Conservation (phyloP, 2,329 filamentous ascomycete species). For the Scedosporium minutisporum region DNA sequence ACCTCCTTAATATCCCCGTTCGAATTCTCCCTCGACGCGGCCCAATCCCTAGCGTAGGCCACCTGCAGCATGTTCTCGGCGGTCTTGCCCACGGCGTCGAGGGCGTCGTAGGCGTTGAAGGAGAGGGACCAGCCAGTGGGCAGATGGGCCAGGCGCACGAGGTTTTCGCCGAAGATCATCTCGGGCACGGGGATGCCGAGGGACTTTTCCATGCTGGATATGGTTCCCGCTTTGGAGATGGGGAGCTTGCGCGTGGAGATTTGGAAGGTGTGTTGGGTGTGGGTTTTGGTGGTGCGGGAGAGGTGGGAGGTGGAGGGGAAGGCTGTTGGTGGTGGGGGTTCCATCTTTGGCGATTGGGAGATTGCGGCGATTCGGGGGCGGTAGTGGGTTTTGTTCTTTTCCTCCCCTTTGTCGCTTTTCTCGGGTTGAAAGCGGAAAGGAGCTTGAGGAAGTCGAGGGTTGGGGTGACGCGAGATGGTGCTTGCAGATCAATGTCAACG, state of each 20-base stretch:
- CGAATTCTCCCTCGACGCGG: slow-evolving; percentile 56
- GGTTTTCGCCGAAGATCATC: slow-evolving; percentile 99
- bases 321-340: slow-evolving; percentile 15
- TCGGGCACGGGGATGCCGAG: slow-evolving; percentile 85
- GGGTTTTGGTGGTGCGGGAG: slow-evolving; percentile 43
- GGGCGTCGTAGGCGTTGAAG: slow-evolving; percentile 79
- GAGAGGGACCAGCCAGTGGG: slow-evolving; percentile 65
- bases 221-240: slow-evolving; percentile 84
- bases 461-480: not conserved
- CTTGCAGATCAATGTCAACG: no score
- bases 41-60: slow-evolving; percentile 84
- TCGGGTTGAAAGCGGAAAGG: no score
- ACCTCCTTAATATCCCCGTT: slow-evolving; percentile 85
- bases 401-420: not conserved
- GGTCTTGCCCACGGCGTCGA: slow-evolving; percentile 91
- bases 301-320: slow-evolving; percentile 42
- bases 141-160: slow-evolving; percentile 64
- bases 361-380: not conserved
- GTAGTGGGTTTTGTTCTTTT: not conserved
- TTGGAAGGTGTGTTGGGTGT: slow-evolving; percentile 56
- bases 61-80: slow-evolving; percentile 86
- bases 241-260: slow-evolving; percentile 83
- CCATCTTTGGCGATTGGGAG: slow-evolving; percentile 1
- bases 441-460: no score
- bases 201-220: slow-evolving; percentile 70